phyloP scores from a whole-genome alignment of 257 asterid genomes.

The Lithospermum erythrorhizon region DNA sequence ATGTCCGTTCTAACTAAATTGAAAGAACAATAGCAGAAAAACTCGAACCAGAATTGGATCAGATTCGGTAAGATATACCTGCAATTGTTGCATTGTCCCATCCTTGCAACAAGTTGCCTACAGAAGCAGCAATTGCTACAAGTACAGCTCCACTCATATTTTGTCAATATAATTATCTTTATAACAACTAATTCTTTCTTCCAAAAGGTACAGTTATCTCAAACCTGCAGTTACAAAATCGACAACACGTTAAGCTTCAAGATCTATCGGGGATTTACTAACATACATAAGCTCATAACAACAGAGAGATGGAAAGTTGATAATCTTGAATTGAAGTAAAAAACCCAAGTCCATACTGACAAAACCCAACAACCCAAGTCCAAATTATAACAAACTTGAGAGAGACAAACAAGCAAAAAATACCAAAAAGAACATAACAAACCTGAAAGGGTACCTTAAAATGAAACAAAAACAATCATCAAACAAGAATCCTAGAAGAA shows the following conservation, averaged over 20 bases:
- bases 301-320: no score
- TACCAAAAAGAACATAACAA: not conserved
- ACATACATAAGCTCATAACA: not conserved
- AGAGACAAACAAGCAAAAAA: not conserved
- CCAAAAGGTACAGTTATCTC: not conserved
- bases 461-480: no score
- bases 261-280: not conserved
- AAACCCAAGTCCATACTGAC: not conserved
- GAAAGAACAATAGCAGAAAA: not conserved
- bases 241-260: not conserved
- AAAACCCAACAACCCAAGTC: not conserved
- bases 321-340: no score
- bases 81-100: slow-evolving; percentile 99
- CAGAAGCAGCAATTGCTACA: slow-evolving; percentile 77
- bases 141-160: slow-evolving; percentile 77
- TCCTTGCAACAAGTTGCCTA: slow-evolving; percentile 91
- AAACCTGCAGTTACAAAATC: not conserved
- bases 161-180: not conserved
- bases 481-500: no score
- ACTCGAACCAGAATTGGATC: not conserved
- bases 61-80: slow-evolving; percentile 27
- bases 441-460: not conserved
- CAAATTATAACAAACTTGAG: not conserved
- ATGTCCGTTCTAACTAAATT: not conserved
- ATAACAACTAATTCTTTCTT: not conserved